phyloP scores from a whole-genome alignment of 441 rosid species.

The Aquilaria agallochum region DNA sequence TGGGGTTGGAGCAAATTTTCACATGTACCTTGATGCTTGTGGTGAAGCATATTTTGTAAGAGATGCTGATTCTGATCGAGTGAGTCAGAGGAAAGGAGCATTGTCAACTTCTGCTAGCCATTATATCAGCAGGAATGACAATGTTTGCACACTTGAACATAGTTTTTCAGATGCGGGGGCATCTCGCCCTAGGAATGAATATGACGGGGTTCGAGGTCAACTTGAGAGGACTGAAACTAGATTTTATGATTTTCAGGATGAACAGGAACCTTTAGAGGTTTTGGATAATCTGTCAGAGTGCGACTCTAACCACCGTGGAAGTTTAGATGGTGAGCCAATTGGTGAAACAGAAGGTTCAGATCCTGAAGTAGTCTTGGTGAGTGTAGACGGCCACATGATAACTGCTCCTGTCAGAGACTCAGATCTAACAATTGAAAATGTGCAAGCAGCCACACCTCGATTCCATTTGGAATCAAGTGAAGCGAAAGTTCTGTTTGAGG shows the following conservation, averaged over 20 bases:
- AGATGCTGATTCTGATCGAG: constrained; percentile 47
- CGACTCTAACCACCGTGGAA: constrained; percentile 38
- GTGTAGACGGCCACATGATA: constrained; percentile 70
- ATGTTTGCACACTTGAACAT: constrained; percentile 44
- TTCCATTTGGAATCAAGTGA: constrained; percentile 71
- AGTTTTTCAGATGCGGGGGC: constrained; percentile 54
- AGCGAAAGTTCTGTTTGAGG: constrained; percentile 52
- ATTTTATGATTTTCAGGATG: constrained; percentile 61
- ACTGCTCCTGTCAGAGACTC: constrained; percentile 65
- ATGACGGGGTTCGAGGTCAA: constrained; percentile 17
- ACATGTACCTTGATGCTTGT: constrained; percentile 79
- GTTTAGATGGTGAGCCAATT: constrained; percentile 33
- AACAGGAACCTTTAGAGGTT: constrained; percentile 37
- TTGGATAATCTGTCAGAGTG: constrained; percentile 39
- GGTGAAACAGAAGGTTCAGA: constrained; percentile 41
- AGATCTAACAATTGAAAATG: constrained; percentile 47
- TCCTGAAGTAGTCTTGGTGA: constrained; percentile 72
- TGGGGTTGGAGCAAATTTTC: constrained; percentile 65
- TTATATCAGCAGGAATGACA: constrained; percentile 5
- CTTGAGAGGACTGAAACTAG: constrained; percentile 57
- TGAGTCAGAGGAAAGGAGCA: constrained; percentile 14
- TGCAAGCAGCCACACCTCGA: constrained; percentile 50
- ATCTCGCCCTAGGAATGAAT: constrained; percentile 33
- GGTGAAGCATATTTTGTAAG: constrained; percentile 80
- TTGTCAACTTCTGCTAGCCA: constrained; percentile 6